Evolutionary conservation across 1,139 yeast genomes (phyloP), one percentile per base, ranked within the genome.

Genomic region (Suhomyces wounanorum): DNA sequence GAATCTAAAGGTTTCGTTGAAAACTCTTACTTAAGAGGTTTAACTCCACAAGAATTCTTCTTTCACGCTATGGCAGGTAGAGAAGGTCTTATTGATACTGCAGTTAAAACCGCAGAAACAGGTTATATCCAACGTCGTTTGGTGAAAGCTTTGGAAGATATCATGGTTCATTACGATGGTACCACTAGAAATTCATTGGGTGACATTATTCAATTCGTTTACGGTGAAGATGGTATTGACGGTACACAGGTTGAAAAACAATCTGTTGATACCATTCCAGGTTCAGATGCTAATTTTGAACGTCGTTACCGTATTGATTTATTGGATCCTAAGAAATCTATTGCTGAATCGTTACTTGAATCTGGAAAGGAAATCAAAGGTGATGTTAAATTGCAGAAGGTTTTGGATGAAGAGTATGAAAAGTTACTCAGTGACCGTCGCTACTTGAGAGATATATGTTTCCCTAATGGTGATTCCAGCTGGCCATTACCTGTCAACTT

Each of bases 41-140:
- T 95, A 65, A 94, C 99, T 14, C 99, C 99, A 38, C 99, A 94
- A 72, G 99, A 95, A 70, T 95, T 95, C 71, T 95, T 95, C 68
- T 94, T 94, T 87, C 99, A 95, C 70, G 99, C 99, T 50, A 95
- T 95, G 99, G 99, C 99, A 63, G 99, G 99, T 81, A 90, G 99
- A 82, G 99, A 94, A 78, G 99, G 99, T 83, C 83, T 94, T 69
- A 94, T 94, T 70, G 99, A 94, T 83, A 94, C 99, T 52, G 98
- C 98, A 14, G 98, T 92, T 46, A 92, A 92, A 72, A 94, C 99
- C 40, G 99, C 99, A 2, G 99, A 94, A 75, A 94, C 99, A 33
- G 99, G 99, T 75, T 94, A 94, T 72, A 95, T 94, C 67, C 99
- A 95, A 76, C 94, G 99, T 79, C 95, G 99, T 81, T 79, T 95